Percentiles rank a stretch among this genome's conserved stretches.
Evolutionary conservation across 192 early-diverging fungal genomes (phyloP).

Genomic region (Phycomyces nitens): DNA sequence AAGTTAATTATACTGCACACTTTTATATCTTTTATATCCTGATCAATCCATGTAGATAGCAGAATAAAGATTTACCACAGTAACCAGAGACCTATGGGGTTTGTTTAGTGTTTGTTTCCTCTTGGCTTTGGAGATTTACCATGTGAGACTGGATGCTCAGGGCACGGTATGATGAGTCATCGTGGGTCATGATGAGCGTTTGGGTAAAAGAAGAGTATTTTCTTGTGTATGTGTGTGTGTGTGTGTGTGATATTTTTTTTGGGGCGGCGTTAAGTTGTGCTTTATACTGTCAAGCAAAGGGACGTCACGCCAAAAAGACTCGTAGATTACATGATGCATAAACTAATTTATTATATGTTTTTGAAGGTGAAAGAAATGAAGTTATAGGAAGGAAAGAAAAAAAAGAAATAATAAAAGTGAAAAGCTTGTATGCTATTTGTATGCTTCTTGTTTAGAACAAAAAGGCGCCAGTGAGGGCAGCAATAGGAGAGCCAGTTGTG

Average conservation of each 20-base stretch:
- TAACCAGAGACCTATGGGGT: slow-evolving; percentile 42
- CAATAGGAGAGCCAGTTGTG: slow-evolving; percentile 75
- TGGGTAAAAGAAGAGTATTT: neutral
- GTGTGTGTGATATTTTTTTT: too few species aligned
- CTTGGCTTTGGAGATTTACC: slow-evolving; percentile 12
- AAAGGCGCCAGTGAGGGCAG: slow-evolving; percentile 72
- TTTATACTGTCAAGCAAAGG: too few species aligned
- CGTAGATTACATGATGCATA: too few species aligned
- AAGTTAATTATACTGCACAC: slow-evolving; percentile 65
- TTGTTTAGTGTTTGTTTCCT: neutral
- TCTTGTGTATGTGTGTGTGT: too few species aligned
- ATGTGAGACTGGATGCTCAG: slow-evolving; percentile 53
- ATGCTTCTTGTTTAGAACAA: slow-evolving; percentile 37
- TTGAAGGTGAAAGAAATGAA: too few species aligned
- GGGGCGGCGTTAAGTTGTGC: too few species aligned
- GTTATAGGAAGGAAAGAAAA: too few species aligned
- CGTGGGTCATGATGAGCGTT: neutral
- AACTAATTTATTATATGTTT: too few species aligned
- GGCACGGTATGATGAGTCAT: slow-evolving; percentile 23
- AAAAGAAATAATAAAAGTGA: too few species aligned
- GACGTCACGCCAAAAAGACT: too few species aligned
- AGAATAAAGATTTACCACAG: slow-evolving; percentile 34
- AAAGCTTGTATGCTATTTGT: too few species aligned
- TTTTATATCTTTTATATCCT: neutral
- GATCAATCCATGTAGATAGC: neutral